Conservation (phyloP, 2,329 filamentous ascomycete species). For the Salinomyces thailandicus region DNA sequence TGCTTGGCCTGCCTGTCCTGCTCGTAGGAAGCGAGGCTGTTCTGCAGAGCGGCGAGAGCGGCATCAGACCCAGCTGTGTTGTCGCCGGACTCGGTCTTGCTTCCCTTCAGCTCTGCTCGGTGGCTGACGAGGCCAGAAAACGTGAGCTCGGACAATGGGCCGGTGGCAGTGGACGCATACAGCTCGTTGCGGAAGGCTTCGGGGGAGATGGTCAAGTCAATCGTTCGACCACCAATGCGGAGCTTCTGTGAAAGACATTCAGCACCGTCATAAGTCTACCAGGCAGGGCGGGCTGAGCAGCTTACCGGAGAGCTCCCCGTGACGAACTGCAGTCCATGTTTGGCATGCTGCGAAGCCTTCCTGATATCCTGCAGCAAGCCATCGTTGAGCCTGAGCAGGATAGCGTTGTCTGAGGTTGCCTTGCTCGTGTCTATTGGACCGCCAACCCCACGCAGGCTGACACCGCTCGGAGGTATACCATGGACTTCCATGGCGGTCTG, state of each 20-base stretch:
- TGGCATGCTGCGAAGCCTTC: constrained; percentile 17
- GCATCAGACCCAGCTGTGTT: constrained; percentile 48
- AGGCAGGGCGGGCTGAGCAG: constrained; percentile 5
- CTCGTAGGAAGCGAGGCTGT: constrained; percentile 48
- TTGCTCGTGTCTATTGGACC: constrained; percentile 10
- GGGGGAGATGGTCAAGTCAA: constrained; percentile 43
- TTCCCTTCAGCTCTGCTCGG: constrained; percentile 31
- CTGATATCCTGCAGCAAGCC: constrained; percentile 24
- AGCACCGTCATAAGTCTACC: constrained; percentile 1
- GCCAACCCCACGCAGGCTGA: constrained; percentile 20
- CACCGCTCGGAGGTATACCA: constrained; percentile 12
- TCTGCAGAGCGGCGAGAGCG: constrained; percentile 49
- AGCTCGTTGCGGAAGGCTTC: constrained; percentile 49
- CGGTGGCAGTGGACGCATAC: constrained; percentile 35
- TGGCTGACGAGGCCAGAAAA: constrained; percentile 50
- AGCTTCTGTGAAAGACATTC: constrained; percentile 35
- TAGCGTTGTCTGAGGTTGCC: constrained; percentile 15
- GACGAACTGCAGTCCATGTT: constrained; percentile 23
- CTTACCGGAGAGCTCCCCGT: constrained; percentile 27
- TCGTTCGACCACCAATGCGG: constrained; percentile 47
- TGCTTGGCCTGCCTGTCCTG: constrained; percentile 50
- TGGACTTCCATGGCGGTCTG: constrained; percentile 11
- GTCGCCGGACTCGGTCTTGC: constrained; percentile 44
- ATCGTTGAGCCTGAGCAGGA: constrained; percentile 23
- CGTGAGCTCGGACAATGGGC: constrained; percentile 37